phyloP scores from a whole-genome alignment of 768 basidiomycete species.

The Postia placenta region DNA sequence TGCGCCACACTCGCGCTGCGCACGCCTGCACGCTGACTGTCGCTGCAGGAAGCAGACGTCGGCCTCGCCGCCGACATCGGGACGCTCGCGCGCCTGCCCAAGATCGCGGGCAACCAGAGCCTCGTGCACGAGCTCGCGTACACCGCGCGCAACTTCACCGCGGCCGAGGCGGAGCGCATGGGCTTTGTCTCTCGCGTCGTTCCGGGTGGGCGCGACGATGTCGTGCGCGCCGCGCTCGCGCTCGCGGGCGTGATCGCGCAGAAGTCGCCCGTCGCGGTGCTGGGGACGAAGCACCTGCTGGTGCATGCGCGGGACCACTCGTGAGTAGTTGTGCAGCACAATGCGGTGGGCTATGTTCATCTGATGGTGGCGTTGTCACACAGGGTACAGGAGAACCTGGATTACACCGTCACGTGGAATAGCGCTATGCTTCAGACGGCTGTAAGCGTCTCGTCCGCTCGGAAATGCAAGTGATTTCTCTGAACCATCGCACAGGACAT shows the following conservation, averaged over 20 bases:
- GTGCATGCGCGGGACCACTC: constrained; percentile 75
- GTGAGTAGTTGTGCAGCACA: constrained; percentile 28
- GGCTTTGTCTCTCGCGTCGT: constrained; percentile 76
- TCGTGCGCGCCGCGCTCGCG: constrained; percentile 58
- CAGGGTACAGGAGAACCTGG: constrained; percentile 40
- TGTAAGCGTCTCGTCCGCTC: constrained; percentile 25
- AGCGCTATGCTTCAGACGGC: constrained; percentile 42
- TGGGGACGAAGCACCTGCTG: constrained; percentile 72
- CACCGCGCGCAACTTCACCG: constrained; percentile 65
- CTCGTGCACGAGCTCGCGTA: constrained; percentile 71
- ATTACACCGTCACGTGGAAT: constrained; percentile 57
- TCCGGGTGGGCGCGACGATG: constrained; percentile 56
- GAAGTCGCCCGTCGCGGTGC: constrained; percentile 78
- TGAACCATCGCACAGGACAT: constrained; percentile 9
- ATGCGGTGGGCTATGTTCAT: not conserved
- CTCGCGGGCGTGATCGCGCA: constrained; percentile 58
- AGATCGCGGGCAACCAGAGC: constrained; percentile 69
- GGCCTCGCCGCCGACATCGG: constrained; percentile 88
- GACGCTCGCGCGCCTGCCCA: constrained; percentile 75
- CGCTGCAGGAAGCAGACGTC: constrained; percentile 71
- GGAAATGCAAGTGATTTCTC: not conserved
- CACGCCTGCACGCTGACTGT: not conserved
- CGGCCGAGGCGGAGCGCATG: constrained; percentile 56
- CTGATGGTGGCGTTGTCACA: not conserved
- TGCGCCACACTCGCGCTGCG: constrained; percentile 1